phyloP scores from a whole-genome alignment of 169 alveolate genomes.

The Toxoplasma gondii region DNA sequence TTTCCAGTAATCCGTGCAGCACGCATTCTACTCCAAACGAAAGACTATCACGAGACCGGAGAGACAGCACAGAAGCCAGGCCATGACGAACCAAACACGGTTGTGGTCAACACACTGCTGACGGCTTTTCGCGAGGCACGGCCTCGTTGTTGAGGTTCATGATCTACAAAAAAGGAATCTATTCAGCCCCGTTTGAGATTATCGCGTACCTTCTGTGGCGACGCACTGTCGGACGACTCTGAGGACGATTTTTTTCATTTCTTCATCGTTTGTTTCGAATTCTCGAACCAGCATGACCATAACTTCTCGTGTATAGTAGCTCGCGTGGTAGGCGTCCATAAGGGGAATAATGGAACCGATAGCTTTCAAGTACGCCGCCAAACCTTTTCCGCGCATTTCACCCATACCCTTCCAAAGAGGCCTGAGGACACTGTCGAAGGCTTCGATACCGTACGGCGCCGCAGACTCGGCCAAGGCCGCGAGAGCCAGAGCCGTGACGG shows the following conservation, averaged over 20 bases:
- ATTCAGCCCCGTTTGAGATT: too few relatives aligned
- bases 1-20: too few relatives aligned
- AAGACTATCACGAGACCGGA: too few relatives aligned
- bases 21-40: too few relatives aligned
- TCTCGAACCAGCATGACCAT: constrained; percentile 96
- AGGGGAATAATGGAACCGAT: constrained; percentile 97
- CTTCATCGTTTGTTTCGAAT: constrained; percentile 98
- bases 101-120: too few relatives aligned
- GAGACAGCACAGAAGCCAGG: too few relatives aligned
- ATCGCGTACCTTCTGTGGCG: constrained; percentile 88
- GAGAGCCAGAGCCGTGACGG: constrained; percentile 98
- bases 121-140: too few relatives aligned
- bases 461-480: constrained; percentile 99
- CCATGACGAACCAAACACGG: too few relatives aligned
- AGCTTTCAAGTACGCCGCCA: constrained; percentile 99
- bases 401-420: constrained; percentile 98
- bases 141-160: too few relatives aligned
- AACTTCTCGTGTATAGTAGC: constrained; percentile 96
- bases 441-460: constrained; percentile 99
- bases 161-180: too few relatives aligned
- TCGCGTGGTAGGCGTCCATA: constrained; percentile 99
- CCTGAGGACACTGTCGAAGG: constrained; percentile 96
- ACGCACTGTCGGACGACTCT: constrained; percentile 98
- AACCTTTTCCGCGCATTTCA: constrained; percentile 96
- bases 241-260: constrained; percentile 97